Base-by-base conservation (phyloP, 2,329 filamentous ascomycete species). In the Fusarium veterinarium region DNA sequence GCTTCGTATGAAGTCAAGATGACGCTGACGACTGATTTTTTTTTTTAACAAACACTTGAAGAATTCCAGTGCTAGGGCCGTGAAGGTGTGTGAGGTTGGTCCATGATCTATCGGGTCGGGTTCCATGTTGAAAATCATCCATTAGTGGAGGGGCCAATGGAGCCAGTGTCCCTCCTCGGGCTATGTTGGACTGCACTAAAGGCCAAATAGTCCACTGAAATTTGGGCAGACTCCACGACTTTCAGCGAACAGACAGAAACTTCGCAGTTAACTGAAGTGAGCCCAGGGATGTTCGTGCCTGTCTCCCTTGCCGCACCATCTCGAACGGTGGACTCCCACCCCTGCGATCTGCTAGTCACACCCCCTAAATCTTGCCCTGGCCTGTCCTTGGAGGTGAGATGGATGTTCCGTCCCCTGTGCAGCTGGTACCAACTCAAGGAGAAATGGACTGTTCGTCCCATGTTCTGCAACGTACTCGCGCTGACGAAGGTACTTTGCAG, bases 301-400 rank as follows among this genome's bases (percentile, higher is more conserved):
- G 67, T 60, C 71, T 73, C 61, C 71, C 66, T 76, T 74, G 69
- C 69, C 69, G 73, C 73, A 74, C 74, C 72, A 75, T 75, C 62
- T 72, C 52, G 52, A 69, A 63, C 69, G 48, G 71, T 72, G 63
- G 57, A 41, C 46, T 62, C 10, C 31, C 45, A 65, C 63, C 61
- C 73, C 68, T 70, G 35, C 31, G 28, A n/a, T 12, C 25, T 55
- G 25, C 33, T 76, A 76, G 37, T 13, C n/a, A 17, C 67, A 74
- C 72, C 41, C 73, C 75, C 57, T 60, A 23, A 31, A 31, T 28
- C 25, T 20, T 49, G 37, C 38, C 33, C 19, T 59, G n/a, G n/a
- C 35, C 35, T 41, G 17, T 45, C 37, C 41, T 61, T 58, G 62
- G 44, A 45, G 35, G 49, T 17, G 23, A 53, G 49, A 53, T 53